Conservation (phyloP, 140 eudicot species). For the Ambrosia hybrid region DNA sequence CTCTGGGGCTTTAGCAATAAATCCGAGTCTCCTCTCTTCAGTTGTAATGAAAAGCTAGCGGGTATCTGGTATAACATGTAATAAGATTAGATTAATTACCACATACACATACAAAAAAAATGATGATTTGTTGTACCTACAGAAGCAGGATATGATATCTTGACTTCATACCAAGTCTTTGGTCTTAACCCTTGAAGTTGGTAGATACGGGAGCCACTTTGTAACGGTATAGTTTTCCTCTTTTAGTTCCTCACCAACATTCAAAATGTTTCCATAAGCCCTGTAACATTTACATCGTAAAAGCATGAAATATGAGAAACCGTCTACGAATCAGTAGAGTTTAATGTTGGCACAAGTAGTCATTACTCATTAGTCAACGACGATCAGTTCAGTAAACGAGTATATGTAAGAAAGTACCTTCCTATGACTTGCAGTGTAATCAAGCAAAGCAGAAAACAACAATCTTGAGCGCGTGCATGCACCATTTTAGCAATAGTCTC, state of each 20-base stretch:
- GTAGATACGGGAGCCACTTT: conserved; percentile 52
- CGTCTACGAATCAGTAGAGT: not conserved
- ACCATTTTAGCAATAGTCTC: too few relatives aligned
- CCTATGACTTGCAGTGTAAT: too few relatives aligned
- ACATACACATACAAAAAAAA: conserved; percentile 1
- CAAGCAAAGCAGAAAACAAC: too few relatives aligned
- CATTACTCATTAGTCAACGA: not conserved
- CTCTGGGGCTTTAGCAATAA: conserved; percentile 46
- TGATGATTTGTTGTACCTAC: conserved; percentile 52
- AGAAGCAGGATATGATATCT: conserved; percentile 99
- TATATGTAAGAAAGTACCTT: not conserved
- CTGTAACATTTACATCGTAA: conserved; percentile 36
- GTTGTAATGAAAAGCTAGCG: conserved; percentile 69
- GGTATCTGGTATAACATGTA: conserved; percentile 58
- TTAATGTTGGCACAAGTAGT: not conserved
- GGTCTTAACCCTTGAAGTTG: conserved; percentile 65
- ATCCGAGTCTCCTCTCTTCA: conserved; percentile 43
- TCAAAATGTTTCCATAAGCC: conserved; percentile 40
- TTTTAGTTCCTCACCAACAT: conserved; percentile 66
- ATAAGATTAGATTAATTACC: not conserved
- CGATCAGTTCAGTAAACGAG: not conserved
- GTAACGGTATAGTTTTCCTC: conserved; percentile 58
- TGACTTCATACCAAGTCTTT: conserved; percentile 86
- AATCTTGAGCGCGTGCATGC: too few relatives aligned
- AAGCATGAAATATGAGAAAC: not conserved